phyloP scores from a whole-genome alignment of 2,329 filamentous ascomycete species.

The Fusarium dimerum region DNA sequence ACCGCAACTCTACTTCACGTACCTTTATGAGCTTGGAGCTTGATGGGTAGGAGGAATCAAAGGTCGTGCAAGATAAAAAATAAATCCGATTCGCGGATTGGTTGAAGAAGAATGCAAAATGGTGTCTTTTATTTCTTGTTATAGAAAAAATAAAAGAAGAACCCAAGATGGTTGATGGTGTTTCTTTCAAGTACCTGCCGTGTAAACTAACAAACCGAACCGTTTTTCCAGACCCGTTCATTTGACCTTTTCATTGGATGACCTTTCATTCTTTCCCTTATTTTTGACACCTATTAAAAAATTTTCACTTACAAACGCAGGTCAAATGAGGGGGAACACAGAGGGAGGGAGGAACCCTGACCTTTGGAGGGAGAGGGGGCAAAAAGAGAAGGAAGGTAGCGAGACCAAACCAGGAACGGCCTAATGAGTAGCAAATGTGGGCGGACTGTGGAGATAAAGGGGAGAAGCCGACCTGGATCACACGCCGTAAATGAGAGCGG shows the following conservation, averaged over 20 bases:
- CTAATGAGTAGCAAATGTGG: not conserved
- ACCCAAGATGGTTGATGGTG: conserved; percentile 14
- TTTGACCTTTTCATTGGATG: conserved; percentile 13
- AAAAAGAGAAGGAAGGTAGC: not conserved
- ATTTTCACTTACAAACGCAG: conserved; percentile 17
- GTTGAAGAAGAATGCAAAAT: conserved; percentile 1
- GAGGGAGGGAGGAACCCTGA: not conserved
- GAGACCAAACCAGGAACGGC: not conserved
- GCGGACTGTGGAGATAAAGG: too few relatives aligned
- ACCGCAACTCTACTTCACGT: conserved; percentile 11
- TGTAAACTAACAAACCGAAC: not conserved
- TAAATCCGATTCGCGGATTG: conserved; percentile 19
- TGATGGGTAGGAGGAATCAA: conserved; percentile 15
- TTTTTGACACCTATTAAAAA: conserved; percentile 16
- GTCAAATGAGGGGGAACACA: conserved; percentile 24
- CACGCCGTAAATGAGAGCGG: not conserved
- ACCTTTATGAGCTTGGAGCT: conserved; percentile 24
- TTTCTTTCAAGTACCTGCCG: conserved; percentile 6
- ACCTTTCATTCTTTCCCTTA: conserved; percentile 8
- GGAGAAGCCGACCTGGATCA: not conserved
- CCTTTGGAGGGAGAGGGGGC: not conserved
- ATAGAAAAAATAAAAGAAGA: conserved; percentile 7
- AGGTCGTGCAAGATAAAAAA: conserved; percentile 5
- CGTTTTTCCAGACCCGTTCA: not conserved
- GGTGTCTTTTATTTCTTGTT: not conserved